Base-by-base conservation (phyloP, 176 grass and related monocot species). In the Alopecurus myosuroides region DNA sequence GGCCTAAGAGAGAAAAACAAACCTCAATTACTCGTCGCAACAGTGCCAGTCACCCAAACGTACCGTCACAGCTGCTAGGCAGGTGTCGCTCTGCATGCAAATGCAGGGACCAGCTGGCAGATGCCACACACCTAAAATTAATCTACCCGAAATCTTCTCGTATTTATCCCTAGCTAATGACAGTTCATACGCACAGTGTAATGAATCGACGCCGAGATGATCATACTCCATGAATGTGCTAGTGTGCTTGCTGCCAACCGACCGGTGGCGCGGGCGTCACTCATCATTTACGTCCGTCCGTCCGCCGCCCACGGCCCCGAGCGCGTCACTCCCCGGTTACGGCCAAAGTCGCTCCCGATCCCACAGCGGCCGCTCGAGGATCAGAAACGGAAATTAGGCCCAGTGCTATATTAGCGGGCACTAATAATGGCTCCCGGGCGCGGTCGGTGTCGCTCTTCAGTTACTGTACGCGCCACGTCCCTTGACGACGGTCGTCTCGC, bases 51-150 rank as follows among this genome's bases (percentile, higher is more conserved):
- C 30, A 49, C 14, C 18, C 46, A 49, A 10, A 48, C 45, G n/a
- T n/a, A n/a, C n/a, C 26, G 22, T 41, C 31, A 62, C 14, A 8
- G 35, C 19, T 37, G 48, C 18, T 26, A 53, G 68, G 68, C 66
- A 74, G 33, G 62, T 58, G 83, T 57, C 74, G 9, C 62, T 31
- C 68, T 73, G 68, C 68, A 70, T 55, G 80, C 60, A 34, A 22
- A 7, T 37, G 26, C 40, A 63, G 9, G 52, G 81, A 48, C 50
- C 68, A 22, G 33, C 34, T 19, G 28, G 7, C 29, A 26, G n/a
- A n/a, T n/a, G n/a, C n/a, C n/a, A n/a, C n/a, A n/a, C n/a, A n/a
- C n/a, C n/a, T n/a, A n/a, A n/a, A n/a, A n/a, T n/a, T n/a, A n/a
- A 11, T 57, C 20, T 4, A 30, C 58, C 5, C 60, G 31, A 63